Base-by-base conservation (phyloP, 306 rosid genomes). In the Dryas alaskensis region DNA sequence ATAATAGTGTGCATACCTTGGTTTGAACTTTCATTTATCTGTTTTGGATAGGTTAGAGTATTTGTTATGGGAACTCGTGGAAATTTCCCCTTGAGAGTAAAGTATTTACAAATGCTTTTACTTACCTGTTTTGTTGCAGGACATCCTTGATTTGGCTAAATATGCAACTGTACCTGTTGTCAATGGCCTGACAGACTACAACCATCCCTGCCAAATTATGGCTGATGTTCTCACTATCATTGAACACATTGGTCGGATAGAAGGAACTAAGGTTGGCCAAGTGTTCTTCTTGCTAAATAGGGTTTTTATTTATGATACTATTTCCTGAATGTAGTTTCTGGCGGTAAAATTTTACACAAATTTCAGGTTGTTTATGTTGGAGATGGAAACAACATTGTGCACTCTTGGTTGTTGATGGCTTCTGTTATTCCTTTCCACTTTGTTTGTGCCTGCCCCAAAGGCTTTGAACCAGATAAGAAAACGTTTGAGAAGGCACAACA, bases 351-450 rank as follows among this genome's bases (percentile, higher is more conserved):
- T 43, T 10, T 37, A 40, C 6, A 39, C 48, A 64, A 63, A 72
- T 43, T 37, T 67, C 81, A 95, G 99, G 97, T 94, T 70, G 97
- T 94, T 65, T 94, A 94, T 67, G 96, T 94, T 67, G 99, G 98
- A 76, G 99, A 95, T 78, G 99, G 98, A 74, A 95, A 95, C 89
- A 95, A 95, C 79, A 40, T 95, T 85, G 99, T 92, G 79, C 98
- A 95, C 82, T 92, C 99, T 6, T 94, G 99, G 99, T 73, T 95
- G 88, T 74, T 92, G 84, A 3, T 95, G 89, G 99, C 99, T 55
- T 76, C 98, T 14, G 88, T 95, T 63, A 46, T 95, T 57, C 97
- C 97, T 39, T 86, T 95, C 83, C 99, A 95, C 90, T 95, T 95
- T 14, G 90, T 92, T 60, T 90, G 98, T 66, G 96, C 87, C 4